Evolutionary conservation across 2,329 filamentous ascomycete species (phyloP), one percentile per base, ranked within the genome.

Genomic region (Cryphonectria carpinicola): DNA sequence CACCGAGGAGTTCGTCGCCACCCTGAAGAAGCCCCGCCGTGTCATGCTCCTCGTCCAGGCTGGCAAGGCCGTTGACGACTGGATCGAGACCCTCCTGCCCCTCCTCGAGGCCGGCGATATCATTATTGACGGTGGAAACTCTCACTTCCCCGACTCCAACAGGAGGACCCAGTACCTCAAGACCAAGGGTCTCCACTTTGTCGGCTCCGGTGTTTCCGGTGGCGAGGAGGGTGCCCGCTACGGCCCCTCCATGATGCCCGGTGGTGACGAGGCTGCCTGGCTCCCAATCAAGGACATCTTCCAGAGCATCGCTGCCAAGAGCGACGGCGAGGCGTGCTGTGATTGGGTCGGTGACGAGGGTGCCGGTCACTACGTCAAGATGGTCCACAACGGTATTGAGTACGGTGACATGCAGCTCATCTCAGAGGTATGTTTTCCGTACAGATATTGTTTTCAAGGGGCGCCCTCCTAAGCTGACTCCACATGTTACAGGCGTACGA

Each of bases 391-490:
- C 86, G 96, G 96, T 89, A 99, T 99, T 79, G 96, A 99, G 87
- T 99, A 99, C 83, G 96, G 96, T 90, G 96, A 99, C 87, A 99
- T 99, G 96, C 96, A 99, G 89, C 89, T 99, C 80, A 99, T 99
- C 83, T 97, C 92, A 85, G 96, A 99, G 91, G 95, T 97, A 85
- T 78, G 28, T n/a, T 28, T n/a, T 7, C 39, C 19, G 4, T 37
- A 25, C n/a, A 22, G 39, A 66, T 49, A 14, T 28, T 13, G 8
- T 25, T 28, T 5, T 63, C 35, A 35, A 14, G 39, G 5, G 13
- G 37, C 28, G 37, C n/a, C n/a, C 35, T 56, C 37, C 17, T 1
- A 62, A 19, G 32, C 68, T 73, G 56, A 75, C 61, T 49, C 35
- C 65, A 7, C 19, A 61, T 1, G 10, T 28, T 17, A 17, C 39